Evolutionary conservation across 352 stramenopile genomes (phyloP), one percentile per base, ranked within the genome.

Genomic region (Elongisporangium undulatum): DNA sequence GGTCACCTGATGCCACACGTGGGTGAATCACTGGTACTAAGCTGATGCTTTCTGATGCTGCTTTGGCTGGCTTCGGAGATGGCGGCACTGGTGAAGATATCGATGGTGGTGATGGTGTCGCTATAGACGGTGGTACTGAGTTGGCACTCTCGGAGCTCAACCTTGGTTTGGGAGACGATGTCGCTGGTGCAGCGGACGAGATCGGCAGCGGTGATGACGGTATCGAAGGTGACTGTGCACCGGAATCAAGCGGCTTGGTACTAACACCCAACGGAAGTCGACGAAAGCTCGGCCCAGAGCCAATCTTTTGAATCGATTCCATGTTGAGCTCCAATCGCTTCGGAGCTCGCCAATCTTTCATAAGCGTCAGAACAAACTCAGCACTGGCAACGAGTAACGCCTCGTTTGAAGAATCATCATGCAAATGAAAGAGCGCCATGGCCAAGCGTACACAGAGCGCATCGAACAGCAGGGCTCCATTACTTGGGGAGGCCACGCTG

Each of bases 241-340:
- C 34, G 10, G 34, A 17, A 8, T 45, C 34, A 4, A 45, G 34
- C 17, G 6, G 34, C 34, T 45, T 45, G 13, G 10, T 45, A 12
- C 34, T 45, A 1, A 17, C 0, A 17, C 10, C 12, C 34, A 45
- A 12, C 1, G 34, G 34, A 45, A 45, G 34, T 45, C 34, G 34
- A 45, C 34, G 34, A 45, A 45, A 45, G 12, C 34, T 45, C 34
- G 34, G 34, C 12, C 34, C 34, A 45, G 34, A 45, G 2, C 34
- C 34, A 45, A 45, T 15, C 38, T 81, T 85, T 22, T 90, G 79
- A 7, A 92, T 66, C 9, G 82, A 82, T 61, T 90, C 82, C 34
- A 89, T 64, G 62, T 89, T 92, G 41, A 92, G 69, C 45, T 92
- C 77, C 1, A 92, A 64, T 17, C 79, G 77, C 34, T 84, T 86